Base-by-base conservation (phyloP, 768 basidiomycete genomes). In the Calocera viscosa region DNA sequence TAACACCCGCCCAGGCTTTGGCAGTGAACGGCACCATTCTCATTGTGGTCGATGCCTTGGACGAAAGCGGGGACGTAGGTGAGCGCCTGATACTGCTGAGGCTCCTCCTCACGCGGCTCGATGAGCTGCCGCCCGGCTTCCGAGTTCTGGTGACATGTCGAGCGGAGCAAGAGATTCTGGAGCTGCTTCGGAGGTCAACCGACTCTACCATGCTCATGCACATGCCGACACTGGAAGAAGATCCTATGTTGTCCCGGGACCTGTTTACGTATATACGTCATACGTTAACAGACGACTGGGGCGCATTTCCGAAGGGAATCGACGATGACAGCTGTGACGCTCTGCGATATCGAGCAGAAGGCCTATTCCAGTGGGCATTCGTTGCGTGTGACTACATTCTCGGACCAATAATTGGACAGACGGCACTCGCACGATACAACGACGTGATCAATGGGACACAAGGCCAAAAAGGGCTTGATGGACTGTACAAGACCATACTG, bases 331-430 rank as follows among this genome's bases (percentile, higher is more conserved):
- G 16, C 26, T 60, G 53, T 26, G 22, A 28, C 11, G 30, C 3
- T 19, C 53, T 60, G 11, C 14, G 8, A 10, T 10, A 32, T 16
- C 11, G 30, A 28, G 53, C 53, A 10, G 14, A 26, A 10, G 53
- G 53, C 2, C 5, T 60, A 10, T 60, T 60, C 30, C 53, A 60
- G 53, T 60, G 53, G 53, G 53, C 53, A 10, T 60, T 60, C 53
- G 24, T 60, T 16, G 53, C 53, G 14, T 60, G 53, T 30, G 26
- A 16, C 11, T 60, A 60, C 19, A 32, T 60, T 19, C 16, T 28
- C 10, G 5, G 26, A 19, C 53, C 8, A 32, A 16, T 32, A 5
- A 2, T 22, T 26, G 30, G 53, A 26, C 2, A 32, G 30, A 60
- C 53, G 11, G 10, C 10, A 3, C 7, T 26, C 53, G 26, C 7